These are phyloP conservation scores for Dendryphion nanum DNA, from an alignment of 2,329 filamentous ascomycete genomes.

Conservation along the genomic window DNA sequence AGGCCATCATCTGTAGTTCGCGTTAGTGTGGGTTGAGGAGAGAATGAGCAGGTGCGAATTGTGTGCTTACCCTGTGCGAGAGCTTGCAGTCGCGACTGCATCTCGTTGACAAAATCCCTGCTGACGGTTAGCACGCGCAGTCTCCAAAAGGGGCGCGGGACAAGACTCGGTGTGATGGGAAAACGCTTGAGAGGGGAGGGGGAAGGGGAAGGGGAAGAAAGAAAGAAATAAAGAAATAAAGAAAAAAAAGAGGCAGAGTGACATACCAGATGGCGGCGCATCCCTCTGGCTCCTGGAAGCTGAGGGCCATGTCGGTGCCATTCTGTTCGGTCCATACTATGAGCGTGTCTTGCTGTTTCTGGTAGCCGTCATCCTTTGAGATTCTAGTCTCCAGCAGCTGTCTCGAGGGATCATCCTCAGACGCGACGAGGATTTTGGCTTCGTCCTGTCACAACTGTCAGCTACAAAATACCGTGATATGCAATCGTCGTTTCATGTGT, in stretches of 20 bases:
- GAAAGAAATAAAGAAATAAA: too few species aligned
- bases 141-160: too few species aligned
- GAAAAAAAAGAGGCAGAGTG: too few species aligned
- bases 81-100: slow-evolving; percentile 72
- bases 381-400: slow-evolving; percentile 87
- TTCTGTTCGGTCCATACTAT: slow-evolving; percentile 97
- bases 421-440: slow-evolving; percentile 84
- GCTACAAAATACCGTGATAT: too few species aligned
- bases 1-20: slow-evolving; percentile 72
- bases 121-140: slow-evolving; percentile 13
- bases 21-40: not conserved
- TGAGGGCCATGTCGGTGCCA: slow-evolving; percentile 93
- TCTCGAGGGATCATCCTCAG: slow-evolving; percentile 84
- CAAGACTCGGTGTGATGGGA: too few species aligned
- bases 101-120: slow-evolving; percentile 87
- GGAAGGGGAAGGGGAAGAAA: too few species aligned
- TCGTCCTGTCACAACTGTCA: slow-evolving; percentile 79
- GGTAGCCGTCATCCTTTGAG: slow-evolving; percentile 90
- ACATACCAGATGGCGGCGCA: slow-evolving; percentile 86
- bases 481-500: too few species aligned
- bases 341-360: slow-evolving; percentile 97
- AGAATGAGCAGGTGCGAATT: slow-evolving; percentile 1
- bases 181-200: too few species aligned
- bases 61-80: slow-evolving; percentile 58
- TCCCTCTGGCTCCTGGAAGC: slow-evolving; percentile 95